A percentile compares a stretch with the other conserved stretches of the same genome.
Conservation (phyloP, 805 yeast species). For the Hanseniaspora lachancei region DNA sequence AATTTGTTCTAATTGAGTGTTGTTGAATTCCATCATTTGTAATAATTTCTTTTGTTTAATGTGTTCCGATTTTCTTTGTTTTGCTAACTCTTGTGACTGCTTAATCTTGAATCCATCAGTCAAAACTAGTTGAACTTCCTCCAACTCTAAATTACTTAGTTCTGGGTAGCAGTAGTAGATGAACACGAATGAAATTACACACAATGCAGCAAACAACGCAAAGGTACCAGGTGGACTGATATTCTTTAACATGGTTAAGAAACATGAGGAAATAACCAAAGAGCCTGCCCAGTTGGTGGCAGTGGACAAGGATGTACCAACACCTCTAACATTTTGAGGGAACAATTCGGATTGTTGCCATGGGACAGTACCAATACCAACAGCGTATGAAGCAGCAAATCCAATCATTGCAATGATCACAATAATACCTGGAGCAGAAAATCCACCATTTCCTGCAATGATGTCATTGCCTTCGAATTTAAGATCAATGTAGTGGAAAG, state of each 20-base stretch:
- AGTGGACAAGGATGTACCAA: slow-evolving; percentile 82
- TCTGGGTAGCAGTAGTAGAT: slow-evolving; percentile 85
- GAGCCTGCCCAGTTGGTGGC: slow-evolving; percentile 95
- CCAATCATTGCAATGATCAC: slow-evolving; percentile 74
- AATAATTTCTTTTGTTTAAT: slow-evolving; percentile 11
- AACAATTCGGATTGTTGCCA: slow-evolving; percentile 96
- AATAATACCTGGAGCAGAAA: slow-evolving; percentile 76
- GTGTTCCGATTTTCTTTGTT: slow-evolving; percentile 27
- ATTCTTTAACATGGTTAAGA: slow-evolving; percentile 82
- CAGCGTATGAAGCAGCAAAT: slow-evolving; percentile 80
- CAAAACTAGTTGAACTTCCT: slow-evolving; percentile 74
- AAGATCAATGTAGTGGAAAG: slow-evolving; percentile 74
- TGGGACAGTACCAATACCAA: slow-evolving; percentile 94
- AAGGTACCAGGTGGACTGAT: slow-evolving; percentile 95
- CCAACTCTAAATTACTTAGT: slow-evolving; percentile 76
- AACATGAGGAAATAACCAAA: slow-evolving; percentile 76
- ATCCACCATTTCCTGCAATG: slow-evolving; percentile 33
- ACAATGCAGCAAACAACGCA: slow-evolving; percentile 73
- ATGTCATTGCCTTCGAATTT: slow-evolving; percentile 38
- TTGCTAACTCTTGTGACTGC: slow-evolving; percentile 43
- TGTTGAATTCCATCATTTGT: slow-evolving; percentile 13
- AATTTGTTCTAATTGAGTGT: slow-evolving; percentile 8
- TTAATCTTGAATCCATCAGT: slow-evolving; percentile 78
- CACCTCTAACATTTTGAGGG: slow-evolving; percentile 85
- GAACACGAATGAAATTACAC: slow-evolving; percentile 56